Evolutionary conservation across 1,139 yeast species (phyloP), one percentile per base, ranked within the genome.

Genomic region (Scheffersomyces parashehatae): DNA sequence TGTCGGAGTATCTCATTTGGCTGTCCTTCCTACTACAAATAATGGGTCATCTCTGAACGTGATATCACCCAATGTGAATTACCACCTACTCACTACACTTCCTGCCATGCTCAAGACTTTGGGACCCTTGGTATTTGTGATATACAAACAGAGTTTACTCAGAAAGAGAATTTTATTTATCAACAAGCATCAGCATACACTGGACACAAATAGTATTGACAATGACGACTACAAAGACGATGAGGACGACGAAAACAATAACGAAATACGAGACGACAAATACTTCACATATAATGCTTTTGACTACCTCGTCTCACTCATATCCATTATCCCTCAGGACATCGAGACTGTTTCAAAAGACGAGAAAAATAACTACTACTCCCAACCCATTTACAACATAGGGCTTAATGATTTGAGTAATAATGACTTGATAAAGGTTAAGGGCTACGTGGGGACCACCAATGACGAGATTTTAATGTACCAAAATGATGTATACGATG

Each of bases 101-200:
- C 72, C 78, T 3, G 60, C 67, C 8, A 63, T 83, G 34, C 59
- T 85, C 39, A 70, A 75, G 34, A 59, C 64, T 6, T 67, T 86
- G 45, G 97, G 97, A 0, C 95, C 97, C 0, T 65, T 86, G 38
- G 69, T 86, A 2, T 88, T 86, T 56, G 79, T 79, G 24, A 61
- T 87, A 5, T 88, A 88, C 83, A 87, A 85, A 59, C 74, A 83
- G 31, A 78, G 85, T 5, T 62, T 90, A 30, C 59, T 86, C 28
- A 69, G 95, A 15, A 78, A 83, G 48, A 72, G 83, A 34, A 72
- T 89, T 8, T 49, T 89, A 9, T 62, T 89, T 4, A 75, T 85
- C 51, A 79, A 79, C 52, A 40, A 44, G 26, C 40, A 44, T 29
- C 47, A 36, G 16, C 13, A 36, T 12, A 29, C 33, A 20, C 26